phyloP scores from a whole-genome alignment of 2,329 filamentous ascomycete genomes.

The Periglandula ipomoeae region DNA sequence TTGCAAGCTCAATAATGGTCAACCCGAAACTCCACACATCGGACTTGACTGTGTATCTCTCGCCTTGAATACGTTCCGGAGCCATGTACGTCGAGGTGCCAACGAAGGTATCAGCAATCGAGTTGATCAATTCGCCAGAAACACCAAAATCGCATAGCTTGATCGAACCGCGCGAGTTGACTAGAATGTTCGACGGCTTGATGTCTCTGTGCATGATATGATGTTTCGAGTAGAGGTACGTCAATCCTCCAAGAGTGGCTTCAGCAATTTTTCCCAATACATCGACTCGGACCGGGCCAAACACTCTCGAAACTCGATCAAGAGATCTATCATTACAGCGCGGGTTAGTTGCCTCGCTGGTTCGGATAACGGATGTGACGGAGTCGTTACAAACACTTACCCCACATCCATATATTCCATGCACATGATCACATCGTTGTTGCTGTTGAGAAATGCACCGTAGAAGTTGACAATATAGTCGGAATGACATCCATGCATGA shows the following conservation, averaged over 20 bases:
- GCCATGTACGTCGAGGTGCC: conserved; percentile 99
- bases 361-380: not conserved
- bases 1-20: conserved; percentile 92
- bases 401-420: conserved; percentile 99
- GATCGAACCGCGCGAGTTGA: conserved; percentile 89
- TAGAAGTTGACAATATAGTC: conserved; percentile 98
- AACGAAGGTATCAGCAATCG: conserved; percentile 95
- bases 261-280: conserved; percentile 97
- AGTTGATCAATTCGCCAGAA: conserved; percentile 96
- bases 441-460: conserved; percentile 91
- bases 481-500: conserved; percentile 96
- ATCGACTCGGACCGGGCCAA: conserved; percentile 90
- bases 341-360: not conserved
- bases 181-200: conserved; percentile 94
- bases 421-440: conserved; percentile 97
- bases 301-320: conserved; percentile 87
- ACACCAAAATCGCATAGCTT: conserved; percentile 98
- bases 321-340: conserved; percentile 54
- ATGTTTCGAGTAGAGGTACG: conserved; percentile 90
- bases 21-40: conserved; percentile 98
- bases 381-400: conserved; percentile 49
- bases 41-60: conserved; percentile 94
- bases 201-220: conserved; percentile 99
- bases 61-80: conserved; percentile 92
- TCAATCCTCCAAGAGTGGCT: conserved; percentile 83